Conservation (phyloP, 1,284 basidiomycete genomes). For the Austropuccinia psidii region DNA sequence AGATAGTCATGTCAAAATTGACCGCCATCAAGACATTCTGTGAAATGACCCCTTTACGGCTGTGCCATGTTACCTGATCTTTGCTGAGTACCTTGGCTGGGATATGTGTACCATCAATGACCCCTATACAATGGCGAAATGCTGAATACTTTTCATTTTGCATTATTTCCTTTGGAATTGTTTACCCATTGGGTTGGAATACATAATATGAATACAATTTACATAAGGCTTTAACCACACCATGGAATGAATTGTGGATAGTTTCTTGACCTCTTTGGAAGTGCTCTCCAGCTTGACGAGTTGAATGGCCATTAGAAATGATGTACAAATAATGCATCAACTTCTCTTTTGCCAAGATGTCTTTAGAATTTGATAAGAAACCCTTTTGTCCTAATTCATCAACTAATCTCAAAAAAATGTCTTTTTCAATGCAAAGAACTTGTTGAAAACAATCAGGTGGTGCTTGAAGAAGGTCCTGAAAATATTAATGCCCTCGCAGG, state of each 20-base stretch:
- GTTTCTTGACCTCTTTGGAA: not conserved
- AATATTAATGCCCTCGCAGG: too few species aligned
- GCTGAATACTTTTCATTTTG: slow-evolving; percentile 38
- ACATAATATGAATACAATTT: not conserved
- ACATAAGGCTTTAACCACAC: not conserved
- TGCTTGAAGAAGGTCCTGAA: too few species aligned
- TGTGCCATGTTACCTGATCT: slow-evolving; percentile 37
- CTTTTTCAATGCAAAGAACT: too few species aligned
- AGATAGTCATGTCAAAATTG: slow-evolving; percentile 44
- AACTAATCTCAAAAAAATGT: too few species aligned
- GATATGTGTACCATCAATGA: slow-evolving; percentile 47
- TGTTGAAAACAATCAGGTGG: too few species aligned
- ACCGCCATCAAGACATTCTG: slow-evolving; percentile 47
- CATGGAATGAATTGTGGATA: not conserved
- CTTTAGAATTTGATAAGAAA: too few species aligned
- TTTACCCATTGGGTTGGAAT: not conserved
- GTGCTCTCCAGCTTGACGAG: not conserved
- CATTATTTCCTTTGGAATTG: not conserved
- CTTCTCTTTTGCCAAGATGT: too few species aligned
- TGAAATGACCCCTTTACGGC: slow-evolving; percentile 44
- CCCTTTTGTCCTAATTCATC: too few species aligned
- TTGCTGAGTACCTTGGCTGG: slow-evolving; percentile 40
- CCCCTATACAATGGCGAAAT: slow-evolving; percentile 44
- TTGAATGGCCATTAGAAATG: not conserved
- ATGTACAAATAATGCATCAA: too few species aligned